Evolutionary conservation across 2,329 filamentous ascomycete genomes (phyloP), one percentile per base, ranked within the genome.

Genomic region (Dactylella cylindrospora): DNA sequence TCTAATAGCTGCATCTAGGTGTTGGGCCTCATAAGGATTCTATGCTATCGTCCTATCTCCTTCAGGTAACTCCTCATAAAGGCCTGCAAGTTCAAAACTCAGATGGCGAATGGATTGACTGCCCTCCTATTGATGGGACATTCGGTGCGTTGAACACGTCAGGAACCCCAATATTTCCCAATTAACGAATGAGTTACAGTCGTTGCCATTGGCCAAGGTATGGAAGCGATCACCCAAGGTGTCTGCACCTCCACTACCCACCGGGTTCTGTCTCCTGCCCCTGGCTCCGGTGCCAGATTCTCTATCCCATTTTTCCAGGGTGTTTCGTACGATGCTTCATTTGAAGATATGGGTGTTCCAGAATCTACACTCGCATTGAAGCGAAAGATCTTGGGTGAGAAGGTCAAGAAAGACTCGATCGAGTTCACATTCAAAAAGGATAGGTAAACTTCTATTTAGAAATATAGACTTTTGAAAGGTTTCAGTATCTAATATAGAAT

Each of bases 241-340:
- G 88, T 93, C 2, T 93, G 88, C 71, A 83, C 85, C 66, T 81
- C 82, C 65, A 94, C 89, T 2, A 93, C 88, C 32, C 89, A 94
- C 73, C 80, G 88, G 7, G 89, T 94, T 28, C 76, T 93, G n/a
- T 86, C 82, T 23, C 88, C 88, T 0, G 70, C 75, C 1, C 80
- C 81, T 5, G 61, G 86, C 9, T 75, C 80, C 7, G 89, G 88
- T 3, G 78, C 88, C 25, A 78, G 89, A 50, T 91, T 84, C 75
- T 87, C 83, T 5, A 85, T 94, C 40, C 89, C 89, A 0, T 94
- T 95, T 74, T 94, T 94, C 75, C 89, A 93, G 72, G 89, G 89
- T 17, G 86, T 94, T 60, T 83, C 83, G 68, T 83, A 88, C 54
- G 86, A 90, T 71, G 83, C 87, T 0, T 80, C 81, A 13, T 94